Evolutionary conservation across 202 grass and related monocot genomes (phyloP).

Genomic region (Alloteropsis angusta): DNA sequence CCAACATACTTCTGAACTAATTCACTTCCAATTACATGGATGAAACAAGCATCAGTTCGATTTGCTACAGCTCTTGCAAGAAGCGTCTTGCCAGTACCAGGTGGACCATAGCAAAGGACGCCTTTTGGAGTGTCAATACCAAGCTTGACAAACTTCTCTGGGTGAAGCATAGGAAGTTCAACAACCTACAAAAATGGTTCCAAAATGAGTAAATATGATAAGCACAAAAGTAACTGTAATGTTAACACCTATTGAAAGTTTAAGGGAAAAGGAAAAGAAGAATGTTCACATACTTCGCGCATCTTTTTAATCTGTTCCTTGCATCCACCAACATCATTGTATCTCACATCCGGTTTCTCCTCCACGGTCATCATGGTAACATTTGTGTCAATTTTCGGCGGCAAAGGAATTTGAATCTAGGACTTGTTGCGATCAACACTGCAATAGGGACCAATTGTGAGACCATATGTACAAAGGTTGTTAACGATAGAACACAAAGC

Average conservation of each 20-base stretch:
- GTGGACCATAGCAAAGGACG: constrained; percentile 87
- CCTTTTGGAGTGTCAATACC: constrained; percentile 92
- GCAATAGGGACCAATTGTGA: constrained; percentile 7
- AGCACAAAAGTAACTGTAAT: background rate
- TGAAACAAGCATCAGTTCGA: constrained; percentile 92
- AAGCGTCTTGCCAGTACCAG: constrained; percentile 92
- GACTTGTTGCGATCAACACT: constrained; percentile 96
- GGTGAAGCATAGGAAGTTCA: constrained; percentile 98
- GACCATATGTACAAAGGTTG: background rate
- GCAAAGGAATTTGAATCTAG: constrained; percentile 90
- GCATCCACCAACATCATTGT: constrained; percentile 91
- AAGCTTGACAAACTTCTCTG: constrained; percentile 95
- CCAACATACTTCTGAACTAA: constrained; percentile 93
- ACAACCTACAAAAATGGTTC: constrained; percentile 52
- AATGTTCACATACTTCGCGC: constrained; percentile 51
- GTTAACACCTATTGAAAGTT: background rate
- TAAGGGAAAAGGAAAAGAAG: background rate
- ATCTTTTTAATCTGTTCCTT: constrained; percentile 98
- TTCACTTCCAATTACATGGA: constrained; percentile 93
- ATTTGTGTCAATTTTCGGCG: constrained; percentile 90
- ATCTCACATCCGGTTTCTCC: constrained; percentile 93
- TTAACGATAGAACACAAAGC: background rate
- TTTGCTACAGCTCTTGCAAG: constrained; percentile 91
- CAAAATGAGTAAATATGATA: constrained; percentile 1
- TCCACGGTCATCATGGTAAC: constrained; percentile 98